A percentile compares a stretch with the other conserved stretches of the same genome.
These are phyloP conservation scores for Talaromyces sp. DNA, from an alignment of 2,329 filamentous ascomycete species.

Conservation along the genomic window DNA sequence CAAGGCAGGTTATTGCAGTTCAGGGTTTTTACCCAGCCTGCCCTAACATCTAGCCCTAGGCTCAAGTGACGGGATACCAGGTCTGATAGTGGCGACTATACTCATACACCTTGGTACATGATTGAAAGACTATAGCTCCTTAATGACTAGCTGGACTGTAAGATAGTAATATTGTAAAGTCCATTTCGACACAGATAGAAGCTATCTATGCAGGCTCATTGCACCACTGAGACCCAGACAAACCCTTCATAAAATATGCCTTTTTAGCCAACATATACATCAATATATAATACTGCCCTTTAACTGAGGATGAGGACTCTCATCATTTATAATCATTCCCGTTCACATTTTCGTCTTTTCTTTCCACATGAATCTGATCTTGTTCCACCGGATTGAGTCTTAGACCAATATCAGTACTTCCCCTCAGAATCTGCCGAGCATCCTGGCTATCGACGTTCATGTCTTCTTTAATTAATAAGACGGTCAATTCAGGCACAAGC, in stretches of 20 bases:
- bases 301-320: neutral
- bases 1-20: neutral
- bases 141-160: neutral
- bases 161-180: neutral
- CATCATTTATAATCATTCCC: neutral
- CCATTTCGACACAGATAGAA: neutral
- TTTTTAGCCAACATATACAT: neutral
- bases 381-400: constrained; percentile 65
- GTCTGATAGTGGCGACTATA: neutral
- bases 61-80: neutral
- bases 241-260: neutral
- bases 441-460: constrained; percentile 48
- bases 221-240: neutral
- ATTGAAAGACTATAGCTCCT: neutral
- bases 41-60: neutral
- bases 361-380: constrained; percentile 48
- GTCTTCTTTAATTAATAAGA: constrained; percentile 59
- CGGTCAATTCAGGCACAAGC: constrained; percentile 68
- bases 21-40: neutral
- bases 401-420: constrained; percentile 67
- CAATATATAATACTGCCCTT: neutral
- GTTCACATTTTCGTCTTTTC: constrained; percentile 12
- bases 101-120: neutral
- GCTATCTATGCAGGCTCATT: neutral
- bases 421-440: constrained; percentile 59